Evolutionary conservation across 495 filamentous ascomycete species (phyloP), one percentile per base, ranked within the genome.

Genomic region (Daldinia grandis): DNA sequence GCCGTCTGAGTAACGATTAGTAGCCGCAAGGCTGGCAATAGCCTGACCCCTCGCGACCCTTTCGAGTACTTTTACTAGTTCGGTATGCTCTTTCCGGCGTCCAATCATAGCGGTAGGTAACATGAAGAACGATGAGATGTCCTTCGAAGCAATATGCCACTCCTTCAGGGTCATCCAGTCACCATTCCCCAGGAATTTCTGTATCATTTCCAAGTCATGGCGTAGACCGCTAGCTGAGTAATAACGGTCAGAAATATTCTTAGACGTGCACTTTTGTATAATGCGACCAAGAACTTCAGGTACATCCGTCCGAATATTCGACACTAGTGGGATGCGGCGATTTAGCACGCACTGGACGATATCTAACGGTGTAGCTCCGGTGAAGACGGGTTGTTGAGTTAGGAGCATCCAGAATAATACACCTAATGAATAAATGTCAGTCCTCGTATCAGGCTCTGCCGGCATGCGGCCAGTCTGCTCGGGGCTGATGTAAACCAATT

Each of bases 391-490:
- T 71, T 90, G 88, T 25, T 92, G 92, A 15, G 90, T 90, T 49
- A 97, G 81, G 80, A 97, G 88, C 25, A 85, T 91, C 90, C 92
- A 97, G 75, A 97, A 95, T 5, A 97, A 78, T 58, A 96, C 86
- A 12, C 94, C 94, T 2, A 97, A 83, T 2, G 92, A 92, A 76
- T 97, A 97, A 35, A 97, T 94, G 79, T 97, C 94, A 9, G 93
- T 97, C 50, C 94, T 86, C 61, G 88, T 91, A 79, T 97, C 93
- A 1, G 94, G 94, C 73, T 95, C 93, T 17, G 91, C 93, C 2
- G 92, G 91, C 87, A 96, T 90, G 15, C 94, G 88, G 25, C 94
- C 94, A 14, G 93, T 97, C 82, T 97, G 93, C 71, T 97, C 94
- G 0, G 94, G 93, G 47, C 92, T 93, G 76, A 97, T 93, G 73